Conservation (phyloP, 208 protist genomes). For the Crithidia acanthocephali region DNA sequence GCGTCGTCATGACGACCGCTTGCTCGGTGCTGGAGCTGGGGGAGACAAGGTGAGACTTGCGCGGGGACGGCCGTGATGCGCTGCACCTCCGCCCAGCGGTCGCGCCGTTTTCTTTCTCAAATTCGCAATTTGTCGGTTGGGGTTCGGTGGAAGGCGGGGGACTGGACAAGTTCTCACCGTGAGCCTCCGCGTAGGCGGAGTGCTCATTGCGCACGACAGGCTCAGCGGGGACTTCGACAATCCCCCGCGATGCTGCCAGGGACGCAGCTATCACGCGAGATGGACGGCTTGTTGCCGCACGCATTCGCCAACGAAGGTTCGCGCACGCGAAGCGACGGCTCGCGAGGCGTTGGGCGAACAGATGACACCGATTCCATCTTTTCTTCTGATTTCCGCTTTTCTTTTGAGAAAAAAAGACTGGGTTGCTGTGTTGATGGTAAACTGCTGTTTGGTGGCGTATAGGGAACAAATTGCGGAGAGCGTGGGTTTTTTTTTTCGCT, state of each 20-base stretch:
- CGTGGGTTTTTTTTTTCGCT: too few species aligned
- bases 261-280: not conserved
- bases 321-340: conserved; percentile 19
- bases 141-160: not conserved
- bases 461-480: too few species aligned
- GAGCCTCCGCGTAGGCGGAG: not conserved
- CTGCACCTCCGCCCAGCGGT: too few species aligned
- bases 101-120: not conserved
- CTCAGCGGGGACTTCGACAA: not conserved
- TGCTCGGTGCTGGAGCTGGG: not conserved
- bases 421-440: too few species aligned
- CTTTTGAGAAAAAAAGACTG: too few species aligned
- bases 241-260: not conserved
- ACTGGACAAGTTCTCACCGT: not conserved
- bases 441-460: too few species aligned
- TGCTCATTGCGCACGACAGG: not conserved
- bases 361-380: conserved; percentile 14
- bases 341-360: not conserved
- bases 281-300: not conserved
- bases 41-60: not conserved
- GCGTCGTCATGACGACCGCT: not conserved
- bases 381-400: too few species aligned
- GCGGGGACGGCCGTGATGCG: conserved; percentile 17
- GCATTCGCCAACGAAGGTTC: conserved; percentile 10
- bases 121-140: not conserved